A percentile compares a stretch with the other conserved stretches of the same genome.
phyloP scores from a whole-genome alignment of 768 basidiomycete species.

The Suillus alpinus region DNA sequence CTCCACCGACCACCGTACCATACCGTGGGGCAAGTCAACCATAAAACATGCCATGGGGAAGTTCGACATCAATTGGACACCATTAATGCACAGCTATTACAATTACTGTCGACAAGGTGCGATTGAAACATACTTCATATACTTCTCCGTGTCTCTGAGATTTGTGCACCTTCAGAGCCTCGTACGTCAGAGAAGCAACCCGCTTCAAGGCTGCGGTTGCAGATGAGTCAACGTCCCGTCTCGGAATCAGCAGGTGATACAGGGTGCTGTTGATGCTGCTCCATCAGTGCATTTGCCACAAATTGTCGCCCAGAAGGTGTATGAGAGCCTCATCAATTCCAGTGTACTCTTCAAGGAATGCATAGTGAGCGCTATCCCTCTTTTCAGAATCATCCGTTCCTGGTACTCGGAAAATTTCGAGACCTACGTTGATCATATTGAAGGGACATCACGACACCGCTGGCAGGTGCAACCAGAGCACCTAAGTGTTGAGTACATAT shows the following conservation, averaged over 20 bases:
- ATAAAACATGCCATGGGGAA: conserved; percentile 18
- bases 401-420: not conserved
- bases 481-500: not conserved
- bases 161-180: conserved; percentile 7
- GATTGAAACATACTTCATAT: too few species aligned
- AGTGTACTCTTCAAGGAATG: conserved; percentile 23
- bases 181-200: conserved; percentile 24
- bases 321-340: conserved; percentile 17
- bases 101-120: conserved; percentile 19
- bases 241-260: conserved; percentile 18
- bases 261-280: conserved; percentile 18
- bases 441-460: too few species aligned
- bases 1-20: conserved; percentile 16
- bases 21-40: conserved; percentile 22
- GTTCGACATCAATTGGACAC: conserved; percentile 15
- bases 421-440: not conserved
- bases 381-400: not conserved
- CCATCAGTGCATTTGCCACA: conserved; percentile 18
- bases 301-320: conserved; percentile 20
- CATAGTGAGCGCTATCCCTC: conserved; percentile 13
- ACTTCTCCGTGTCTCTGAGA: not conserved
- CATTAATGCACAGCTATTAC: conserved; percentile 18
- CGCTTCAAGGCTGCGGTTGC: conserved; percentile 22
- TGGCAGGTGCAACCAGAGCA: not conserved
- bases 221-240: conserved; percentile 11